Evolutionary conservation across 169 alveolate genomes (phyloP).

Genomic region (Cryptosporidium ubiquitum): DNA sequence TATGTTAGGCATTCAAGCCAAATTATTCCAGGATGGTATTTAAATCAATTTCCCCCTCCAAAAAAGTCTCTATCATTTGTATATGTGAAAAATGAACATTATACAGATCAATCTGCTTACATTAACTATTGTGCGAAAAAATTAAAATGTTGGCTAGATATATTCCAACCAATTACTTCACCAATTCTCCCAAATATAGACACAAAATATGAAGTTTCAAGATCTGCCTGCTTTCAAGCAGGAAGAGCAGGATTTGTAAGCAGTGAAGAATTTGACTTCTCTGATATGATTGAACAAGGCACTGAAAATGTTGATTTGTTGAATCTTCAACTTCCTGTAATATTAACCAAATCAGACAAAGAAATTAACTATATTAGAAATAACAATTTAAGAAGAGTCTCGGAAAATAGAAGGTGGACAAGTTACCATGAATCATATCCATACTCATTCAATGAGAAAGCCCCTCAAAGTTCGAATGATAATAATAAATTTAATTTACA

Average conservation of each 20-base stretch:
- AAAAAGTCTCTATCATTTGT: slow-evolving; percentile 17
- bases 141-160: slow-evolving; percentile 24
- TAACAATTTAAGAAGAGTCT: slow-evolving; percentile 12
- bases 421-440: slow-evolving; percentile 12
- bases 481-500: background rate
- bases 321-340: slow-evolving; percentile 52
- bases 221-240: slow-evolving; percentile 53
- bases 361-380: slow-evolving; percentile 47
- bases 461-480: no score
- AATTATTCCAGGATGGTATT: slow-evolving; percentile 52
- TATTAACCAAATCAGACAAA: background rate
- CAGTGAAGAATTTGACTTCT: slow-evolving; percentile 39
- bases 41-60: background rate
- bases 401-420: slow-evolving; percentile 49
- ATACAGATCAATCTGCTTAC: slow-evolving; percentile 24
- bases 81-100: background rate
- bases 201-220: slow-evolving; percentile 13
- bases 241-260: slow-evolving; percentile 72
- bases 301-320: slow-evolving; percentile 32
- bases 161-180: background rate
- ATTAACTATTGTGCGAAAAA: slow-evolving; percentile 10
- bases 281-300: slow-evolving; percentile 64
- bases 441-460: background rate
- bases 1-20: slow-evolving; percentile 26
- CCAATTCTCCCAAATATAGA: slow-evolving; percentile 11